A percentile compares a stretch with the other conserved stretches of the same genome.
Evolutionary conservation across 805 yeast species (phyloP).

Genomic region (Pichia paraexigua): DNA sequence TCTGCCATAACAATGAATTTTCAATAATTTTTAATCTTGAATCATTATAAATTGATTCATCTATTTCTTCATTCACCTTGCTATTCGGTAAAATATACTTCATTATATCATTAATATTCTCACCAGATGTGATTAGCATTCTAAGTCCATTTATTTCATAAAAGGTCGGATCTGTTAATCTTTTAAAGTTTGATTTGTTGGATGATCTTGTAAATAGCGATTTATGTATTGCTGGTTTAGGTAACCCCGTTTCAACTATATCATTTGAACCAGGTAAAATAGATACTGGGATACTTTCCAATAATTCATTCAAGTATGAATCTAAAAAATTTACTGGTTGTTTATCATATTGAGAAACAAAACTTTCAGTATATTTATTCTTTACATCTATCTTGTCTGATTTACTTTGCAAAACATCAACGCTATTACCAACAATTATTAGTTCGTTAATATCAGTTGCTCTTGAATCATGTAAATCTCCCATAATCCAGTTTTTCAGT

Average conservation of each 20-base stretch:
- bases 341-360: constrained; percentile 43
- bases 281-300: constrained; percentile 57
- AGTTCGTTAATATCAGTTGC: constrained; percentile 15
- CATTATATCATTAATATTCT: constrained; percentile 68
- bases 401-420: constrained; percentile 16
- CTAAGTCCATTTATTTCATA: constrained; percentile 48
- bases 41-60: constrained; percentile 21
- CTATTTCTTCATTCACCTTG: constrained; percentile 19
- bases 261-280: constrained; percentile 82
- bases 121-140: constrained; percentile 74
- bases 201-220: constrained; percentile 49
- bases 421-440: constrained; percentile 56
- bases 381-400: constrained; percentile 19
- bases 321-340: constrained; percentile 51
- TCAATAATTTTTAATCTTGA: constrained; percentile 51
- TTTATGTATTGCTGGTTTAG: constrained; percentile 84
- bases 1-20: constrained; percentile 72
- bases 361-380: constrained; percentile 42
- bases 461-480: constrained; percentile 40
- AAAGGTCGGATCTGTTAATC: constrained; percentile 71
- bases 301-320: constrained; percentile 45
- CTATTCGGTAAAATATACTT: constrained; percentile 50
- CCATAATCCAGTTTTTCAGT: constrained; percentile 61
- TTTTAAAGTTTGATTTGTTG: constrained; percentile 29
- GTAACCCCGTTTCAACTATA: constrained; percentile 77